These are phyloP conservation scores for Rhipidocladum racemiflorum DNA, from an alignment of 176 grass and related monocot species.

Conservation along the genomic window DNA sequence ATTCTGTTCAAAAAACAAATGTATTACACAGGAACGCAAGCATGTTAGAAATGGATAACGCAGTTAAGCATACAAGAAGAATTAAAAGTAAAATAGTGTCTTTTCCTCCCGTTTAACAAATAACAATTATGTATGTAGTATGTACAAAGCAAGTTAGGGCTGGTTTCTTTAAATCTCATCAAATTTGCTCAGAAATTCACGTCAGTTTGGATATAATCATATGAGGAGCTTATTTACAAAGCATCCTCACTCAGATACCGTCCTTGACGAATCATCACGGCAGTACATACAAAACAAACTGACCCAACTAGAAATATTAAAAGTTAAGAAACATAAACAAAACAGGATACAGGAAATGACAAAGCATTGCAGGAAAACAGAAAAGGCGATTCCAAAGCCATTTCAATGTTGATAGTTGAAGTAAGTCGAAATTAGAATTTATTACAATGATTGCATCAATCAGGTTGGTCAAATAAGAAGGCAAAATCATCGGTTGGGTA, in stretches of 20 bases:
- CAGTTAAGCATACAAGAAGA: not conserved
- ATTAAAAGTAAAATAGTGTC: not conserved
- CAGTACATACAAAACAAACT: not conserved
- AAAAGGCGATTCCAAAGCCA: not conserved
- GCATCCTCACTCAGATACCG: not conserved
- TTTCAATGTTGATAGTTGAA: not conserved
- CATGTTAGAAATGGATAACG: not conserved
- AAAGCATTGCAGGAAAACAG: not conserved
- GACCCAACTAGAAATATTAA: not conserved
- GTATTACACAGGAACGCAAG: not conserved
- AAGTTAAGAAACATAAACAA: not conserved
- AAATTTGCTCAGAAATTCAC: not conserved
- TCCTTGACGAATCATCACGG: not conserved
- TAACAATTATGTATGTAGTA: not conserved
- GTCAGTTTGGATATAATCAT: slow-evolving; percentile 13
- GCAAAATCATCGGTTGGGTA: not conserved
- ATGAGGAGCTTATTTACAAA: not conserved
- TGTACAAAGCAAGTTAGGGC: not conserved
- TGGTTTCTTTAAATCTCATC: not conserved
- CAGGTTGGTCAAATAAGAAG: not conserved
- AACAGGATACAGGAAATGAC: not conserved
- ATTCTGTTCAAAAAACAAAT: not conserved
- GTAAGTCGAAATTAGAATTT: not conserved
- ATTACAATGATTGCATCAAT: not conserved
- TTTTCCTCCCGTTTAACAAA: not conserved